Evolutionary conservation across 352 stramenopile genomes (phyloP), one percentile per base, ranked within the genome.

Genomic region (Globisporangium middletonii): DNA sequence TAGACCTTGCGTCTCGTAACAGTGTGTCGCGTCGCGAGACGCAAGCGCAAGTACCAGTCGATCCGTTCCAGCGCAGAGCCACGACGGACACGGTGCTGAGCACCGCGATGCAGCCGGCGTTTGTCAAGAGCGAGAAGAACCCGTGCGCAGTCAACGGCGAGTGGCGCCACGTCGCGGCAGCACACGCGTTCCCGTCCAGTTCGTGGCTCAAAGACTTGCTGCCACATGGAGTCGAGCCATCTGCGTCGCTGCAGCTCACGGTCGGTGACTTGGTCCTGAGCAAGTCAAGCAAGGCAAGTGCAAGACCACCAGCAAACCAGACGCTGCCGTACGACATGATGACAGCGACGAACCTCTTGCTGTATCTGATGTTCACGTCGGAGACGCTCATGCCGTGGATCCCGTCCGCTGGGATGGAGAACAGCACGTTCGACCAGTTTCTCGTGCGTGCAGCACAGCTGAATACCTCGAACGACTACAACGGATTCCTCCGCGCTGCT

Each of bases 201-300:
- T 44, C 68, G n/a, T 79, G 71, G 68, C 53, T 79, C 27, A 35
- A 59, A 13, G 55, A 76, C n/a, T 28, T 79, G 46, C 43, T 79
- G 2, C 71, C 68, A 1, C 15, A 63, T 15, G 71, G 62, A 0
- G 37, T 37, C 12, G 41, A 64, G 23, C 18, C 65, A 18, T 28
- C 63, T 4, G 46, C 42, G 19, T 68, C 62, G 0, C 30, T 74
- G 11, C 27, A 57, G 18, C 50, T 65, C 8, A 69, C 16, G 18
- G 15, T 76, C 16, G 49, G 46, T 35, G 43, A 57, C 9, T 28
- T 45, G 3, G 37, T 67, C 9, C 15, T 33, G 4, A 3, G 50
- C 46, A 15, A 23, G 45, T 13, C 33, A 46, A 33, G 38, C 38
- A 35, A 8, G 35, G n/a, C 41, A 19, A 19, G 4, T 11, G 50